Percentiles rank a stretch among this genome's conserved stretches.
Conservation (phyloP, 1,284 basidiomycete species). For the Malassezia japonica region DNA sequence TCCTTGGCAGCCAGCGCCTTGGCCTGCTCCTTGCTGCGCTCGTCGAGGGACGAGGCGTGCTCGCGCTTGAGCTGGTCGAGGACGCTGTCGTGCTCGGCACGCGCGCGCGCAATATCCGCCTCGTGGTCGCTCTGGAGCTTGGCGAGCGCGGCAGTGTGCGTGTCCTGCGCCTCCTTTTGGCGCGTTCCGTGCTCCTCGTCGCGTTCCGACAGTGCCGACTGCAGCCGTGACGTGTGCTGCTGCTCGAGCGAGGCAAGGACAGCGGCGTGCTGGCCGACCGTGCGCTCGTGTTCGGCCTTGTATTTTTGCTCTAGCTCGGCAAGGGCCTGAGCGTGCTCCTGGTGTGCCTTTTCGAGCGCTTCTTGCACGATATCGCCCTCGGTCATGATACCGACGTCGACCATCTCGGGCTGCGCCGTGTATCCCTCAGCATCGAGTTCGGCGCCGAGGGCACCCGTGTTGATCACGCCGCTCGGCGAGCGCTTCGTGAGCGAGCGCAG, state of each 20-base stretch:
- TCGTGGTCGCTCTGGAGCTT: background rate
- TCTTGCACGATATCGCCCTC: background rate
- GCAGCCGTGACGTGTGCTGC: background rate
- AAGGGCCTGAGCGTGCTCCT: background rate
- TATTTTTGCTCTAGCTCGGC: background rate
- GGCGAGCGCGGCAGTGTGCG: background rate
- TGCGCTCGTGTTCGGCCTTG: background rate
- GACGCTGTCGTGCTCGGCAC: background rate
- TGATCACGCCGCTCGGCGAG: background rate
- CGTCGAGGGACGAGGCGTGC: background rate
- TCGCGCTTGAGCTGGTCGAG: background rate
- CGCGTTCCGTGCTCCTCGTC: background rate
- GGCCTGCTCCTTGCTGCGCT: background rate
- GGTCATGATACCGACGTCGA: constrained; percentile 6
- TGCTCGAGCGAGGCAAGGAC: background rate
- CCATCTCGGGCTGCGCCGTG: constrained; percentile 1
- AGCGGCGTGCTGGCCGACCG: background rate
- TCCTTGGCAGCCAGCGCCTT: constrained; percentile 2
- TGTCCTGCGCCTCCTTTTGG: background rate
- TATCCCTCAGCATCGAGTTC: constrained; percentile 9
- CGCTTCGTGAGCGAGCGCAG: background rate
- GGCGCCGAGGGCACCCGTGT: constrained; percentile 3
- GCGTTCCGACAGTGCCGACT: background rate
- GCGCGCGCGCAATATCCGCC: background rate
- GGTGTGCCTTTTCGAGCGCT: background rate